Percentiles rank a stretch among this genome's conserved stretches.
These are phyloP conservation scores for Spatholobus suberectus DNA, from an alignment of 306 rosid genomes.

Conservation along the genomic window DNA sequence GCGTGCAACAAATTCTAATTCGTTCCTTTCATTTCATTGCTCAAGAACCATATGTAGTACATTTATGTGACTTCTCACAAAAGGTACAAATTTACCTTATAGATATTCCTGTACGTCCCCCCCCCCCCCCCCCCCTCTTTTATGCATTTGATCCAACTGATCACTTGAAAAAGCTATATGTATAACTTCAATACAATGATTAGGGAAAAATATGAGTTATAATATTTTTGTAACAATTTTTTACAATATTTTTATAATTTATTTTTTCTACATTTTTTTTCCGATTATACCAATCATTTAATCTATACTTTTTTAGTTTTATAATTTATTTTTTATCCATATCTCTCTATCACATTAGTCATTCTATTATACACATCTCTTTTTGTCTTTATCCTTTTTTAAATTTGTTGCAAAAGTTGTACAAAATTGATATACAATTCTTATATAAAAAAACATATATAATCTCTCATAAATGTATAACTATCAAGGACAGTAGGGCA, in stretches of 20 bases:
- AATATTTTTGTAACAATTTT: neutral
- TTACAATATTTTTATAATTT: neutral
- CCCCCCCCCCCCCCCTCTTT: neutral
- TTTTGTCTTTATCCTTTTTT: neutral
- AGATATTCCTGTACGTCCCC: slow-evolving; percentile 43
- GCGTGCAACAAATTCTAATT: slow-evolving; percentile 34
- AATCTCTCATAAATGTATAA: neutral
- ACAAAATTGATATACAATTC: neutral
- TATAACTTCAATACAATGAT: slow-evolving; percentile 24
- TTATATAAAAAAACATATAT: neutral
- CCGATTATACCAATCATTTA: neutral
- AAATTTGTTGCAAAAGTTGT: neutral
- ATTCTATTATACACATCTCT: neutral
- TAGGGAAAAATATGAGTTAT: neutral
- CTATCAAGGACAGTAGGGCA: slow-evolving; percentile 1
- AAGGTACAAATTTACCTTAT: slow-evolving; percentile 34
- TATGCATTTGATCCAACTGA: slow-evolving; percentile 7
- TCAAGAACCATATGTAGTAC: slow-evolving; percentile 13
- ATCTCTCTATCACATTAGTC: neutral
- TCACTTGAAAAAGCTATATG: slow-evolving; percentile 26
- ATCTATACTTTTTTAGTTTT: neutral
- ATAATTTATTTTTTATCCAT: neutral
- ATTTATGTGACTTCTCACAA: slow-evolving; percentile 34
- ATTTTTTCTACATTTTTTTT: neutral
- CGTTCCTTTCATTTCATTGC: slow-evolving; percentile 27